Conservation (phyloP, 202 grass and related monocot genomes). For the Panicum virgatum region DNA sequence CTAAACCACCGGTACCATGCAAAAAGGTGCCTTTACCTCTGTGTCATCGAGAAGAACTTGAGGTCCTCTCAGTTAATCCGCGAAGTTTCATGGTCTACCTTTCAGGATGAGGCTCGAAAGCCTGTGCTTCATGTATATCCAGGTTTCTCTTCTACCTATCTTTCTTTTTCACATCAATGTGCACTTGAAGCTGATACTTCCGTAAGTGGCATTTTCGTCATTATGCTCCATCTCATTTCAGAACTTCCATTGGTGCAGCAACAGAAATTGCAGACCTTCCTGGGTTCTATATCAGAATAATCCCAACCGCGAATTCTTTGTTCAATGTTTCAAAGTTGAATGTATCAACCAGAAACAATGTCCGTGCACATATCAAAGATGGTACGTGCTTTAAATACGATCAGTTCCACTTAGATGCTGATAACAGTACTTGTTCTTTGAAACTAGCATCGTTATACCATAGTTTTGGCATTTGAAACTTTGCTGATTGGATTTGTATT, state of each 20-base stretch:
- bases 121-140: conserved; percentile 84
- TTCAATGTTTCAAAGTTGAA: conserved; percentile 74
- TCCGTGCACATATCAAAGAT: conserved; percentile 78
- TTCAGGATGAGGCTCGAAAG: conserved; percentile 85
- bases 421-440: no score
- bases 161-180: conserved; percentile 11
- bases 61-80: conserved; percentile 48
- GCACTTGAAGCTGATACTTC: neutral
- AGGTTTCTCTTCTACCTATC: conserved; percentile 58
- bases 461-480: conserved; percentile 9
- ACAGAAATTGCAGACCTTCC: conserved; percentile 60
- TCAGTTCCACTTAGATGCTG: no score
- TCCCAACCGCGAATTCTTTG: conserved; percentile 63
- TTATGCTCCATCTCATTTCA: conserved; percentile 17
- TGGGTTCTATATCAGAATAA: conserved; percentile 74
- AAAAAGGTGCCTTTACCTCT: conserved; percentile 89
- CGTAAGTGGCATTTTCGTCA: neutral
- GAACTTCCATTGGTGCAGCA: conserved; percentile 40
- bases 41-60: conserved; percentile 69
- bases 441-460: neutral
- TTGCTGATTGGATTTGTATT: conserved; percentile 29
- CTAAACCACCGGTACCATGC: conserved; percentile 92
- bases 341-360: conserved; percentile 80
- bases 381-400: conserved; percentile 29
- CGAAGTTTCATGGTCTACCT: conserved; percentile 74